Base-by-base conservation (phyloP, 176 grass and related monocot genomes). In the Tuctoria greenei region DNA sequence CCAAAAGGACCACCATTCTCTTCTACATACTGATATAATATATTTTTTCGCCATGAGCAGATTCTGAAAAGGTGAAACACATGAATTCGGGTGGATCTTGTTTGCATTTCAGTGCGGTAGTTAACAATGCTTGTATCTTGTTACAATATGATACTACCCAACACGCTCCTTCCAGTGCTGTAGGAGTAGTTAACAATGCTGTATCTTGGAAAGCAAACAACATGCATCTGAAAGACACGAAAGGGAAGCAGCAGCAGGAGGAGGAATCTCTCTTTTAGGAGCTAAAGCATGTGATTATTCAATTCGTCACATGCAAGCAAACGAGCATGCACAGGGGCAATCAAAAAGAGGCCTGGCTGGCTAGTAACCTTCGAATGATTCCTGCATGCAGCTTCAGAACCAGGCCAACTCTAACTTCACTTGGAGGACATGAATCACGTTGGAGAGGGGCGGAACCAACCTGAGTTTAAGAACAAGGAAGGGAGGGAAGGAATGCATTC, bases 401-500 rank as follows among this genome's bases (percentile, higher is more conserved):
- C 21, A 51, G 64, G 61, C 42, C 64, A 84, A 38, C 82, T 60
- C 72, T 77, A 72, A 54, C 87, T 89, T 85, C 58, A 71, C 58
- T 64, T 41, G 41, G 51, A 81, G 87, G 77, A 21, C 24, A 77
- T 50, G 87, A 77, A 89, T 89, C 82, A 24, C 50, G 71, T 3
- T 70, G 67, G 16, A 72, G 16, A 72, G 27, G 76, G 40, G 72
- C 72, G 61, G 76, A 89, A 77, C 52, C 43, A 66, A 79, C 41
- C 52, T 65, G 51, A 42, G 35, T 27, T 44, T 66, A 40, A 67
- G 73, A 64, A 68, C 60, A 80, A 50, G 65, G 45, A 42, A 93
- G 90, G 81, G 87, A 85, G 74, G 88, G 51, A 93, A 93, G 81
- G 87, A 72, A 94, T 88, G 82, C 85, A 94, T 88, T 94, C 92